Base-by-base conservation (phyloP, 2,329 filamentous ascomycete species). In the Cercospora sesami region DNA sequence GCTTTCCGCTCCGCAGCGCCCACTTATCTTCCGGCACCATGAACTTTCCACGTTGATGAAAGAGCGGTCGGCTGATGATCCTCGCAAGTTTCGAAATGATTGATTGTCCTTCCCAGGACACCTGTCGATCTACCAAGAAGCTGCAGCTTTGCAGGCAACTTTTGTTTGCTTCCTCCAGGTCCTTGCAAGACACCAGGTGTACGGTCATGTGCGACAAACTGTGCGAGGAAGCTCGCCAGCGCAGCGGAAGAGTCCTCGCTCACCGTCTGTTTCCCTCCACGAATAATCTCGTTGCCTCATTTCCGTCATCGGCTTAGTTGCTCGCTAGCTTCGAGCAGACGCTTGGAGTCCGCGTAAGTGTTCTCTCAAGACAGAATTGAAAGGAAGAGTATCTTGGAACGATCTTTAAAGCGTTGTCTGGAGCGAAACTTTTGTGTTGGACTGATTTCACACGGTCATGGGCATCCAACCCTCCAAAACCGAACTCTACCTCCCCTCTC, bases 401-500 rank as follows among this genome's bases (percentile, higher is more conserved):
- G n/a, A n/a, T n/a, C n/a, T n/a, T n/a, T 28, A 28, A 7, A 28
- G 30, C 9, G 8, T 31, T 31, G 30, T 31, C 30, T 8, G 8
- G 6, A 31, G 30, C 5, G 2, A 31, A 12, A 12, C 3, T 12
- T 36, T 3, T 5, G 14, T 36, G 10, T 36, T 3, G 33, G 33
- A 16, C 14, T 16, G 14, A 16, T 16, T 6, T 2, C 14, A 14
- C 16, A n/a, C 36, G n/a, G 69, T 30, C 23, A 76, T 77, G 75
- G 75, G 75, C 69, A 53, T 73, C 23, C 67, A 69, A 31, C 69
- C 71, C 53, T 74, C 73, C 64, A 66, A 69, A 60, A 71, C 68
- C 33, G 69, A 74, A 66, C 61, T 73, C 59, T 73, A 69, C 66
- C 68, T 74, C 26, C 74, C 74, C 21, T 71, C 72, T 57, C 72